Evolutionary conservation across 176 grass and related monocot species (phyloP).

Genomic region (Oryza longistaminata): DNA sequence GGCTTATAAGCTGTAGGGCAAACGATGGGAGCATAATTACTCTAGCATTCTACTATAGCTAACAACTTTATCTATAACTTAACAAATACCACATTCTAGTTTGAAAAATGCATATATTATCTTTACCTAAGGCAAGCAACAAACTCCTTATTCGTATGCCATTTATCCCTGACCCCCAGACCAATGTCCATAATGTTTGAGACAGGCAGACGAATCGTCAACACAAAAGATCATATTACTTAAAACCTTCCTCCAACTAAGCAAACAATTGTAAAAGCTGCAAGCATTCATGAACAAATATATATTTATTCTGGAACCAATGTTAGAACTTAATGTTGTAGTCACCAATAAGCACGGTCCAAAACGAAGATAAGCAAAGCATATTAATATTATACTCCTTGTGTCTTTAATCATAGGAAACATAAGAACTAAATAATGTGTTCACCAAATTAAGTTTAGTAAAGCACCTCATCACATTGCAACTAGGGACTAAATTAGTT

Average conservation of each 20-base stretch:
- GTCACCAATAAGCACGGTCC: neutral
- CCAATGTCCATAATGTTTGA: neutral
- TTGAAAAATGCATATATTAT: neutral
- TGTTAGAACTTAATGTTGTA: neutral
- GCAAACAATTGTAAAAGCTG: neutral
- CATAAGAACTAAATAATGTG: neutral
- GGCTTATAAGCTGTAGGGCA: too few species aligned
- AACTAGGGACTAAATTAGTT: neutral
- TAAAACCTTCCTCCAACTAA: neutral
- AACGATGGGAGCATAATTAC: too few species aligned
- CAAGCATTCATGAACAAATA: neutral
- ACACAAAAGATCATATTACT: neutral
- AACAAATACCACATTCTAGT: neutral
- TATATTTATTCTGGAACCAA: neutral
- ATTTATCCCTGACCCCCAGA: neutral
- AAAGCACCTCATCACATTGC: neutral
- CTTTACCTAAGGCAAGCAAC: too few species aligned
- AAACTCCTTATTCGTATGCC: neutral
- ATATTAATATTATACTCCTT: neutral
- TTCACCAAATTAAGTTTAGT: neutral
- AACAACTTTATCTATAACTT: neutral
- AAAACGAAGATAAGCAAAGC: neutral
- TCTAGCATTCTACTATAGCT: neutral
- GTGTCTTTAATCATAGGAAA: neutral
- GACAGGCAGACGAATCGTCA: too few species aligned